These are phyloP conservation scores for Manihot esculenta DNA, from an alignment of 441 rosid genomes.

Conservation along the genomic window DNA sequence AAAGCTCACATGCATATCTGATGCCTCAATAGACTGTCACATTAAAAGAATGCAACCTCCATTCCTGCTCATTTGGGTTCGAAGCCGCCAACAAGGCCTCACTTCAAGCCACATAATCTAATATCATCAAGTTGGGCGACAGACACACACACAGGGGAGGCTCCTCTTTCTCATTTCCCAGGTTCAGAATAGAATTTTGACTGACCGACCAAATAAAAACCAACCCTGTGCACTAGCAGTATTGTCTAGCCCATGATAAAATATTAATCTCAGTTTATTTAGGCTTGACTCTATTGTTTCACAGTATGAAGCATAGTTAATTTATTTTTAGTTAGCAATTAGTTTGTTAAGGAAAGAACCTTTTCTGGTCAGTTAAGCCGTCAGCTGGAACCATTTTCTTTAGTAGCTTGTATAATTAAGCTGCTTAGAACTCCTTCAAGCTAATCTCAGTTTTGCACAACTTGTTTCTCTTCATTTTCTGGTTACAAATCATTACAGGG, in stretches of 20 bases:
- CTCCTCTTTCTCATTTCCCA: no score
- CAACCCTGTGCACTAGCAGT: background rate
- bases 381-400: no score
- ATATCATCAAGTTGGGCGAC: background rate
- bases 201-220: background rate
- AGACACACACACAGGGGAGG: no score
- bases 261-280: background rate
- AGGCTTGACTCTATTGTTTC: constrained; percentile 6
- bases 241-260: background rate
- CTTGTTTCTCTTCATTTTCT: no score
- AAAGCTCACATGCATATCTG: background rate
- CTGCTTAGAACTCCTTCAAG: no score
- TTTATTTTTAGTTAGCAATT: no score
- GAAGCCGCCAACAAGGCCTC: background rate
- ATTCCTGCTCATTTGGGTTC: background rate
- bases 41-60: constrained; percentile 1
- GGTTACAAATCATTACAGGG: no score
- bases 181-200: background rate
- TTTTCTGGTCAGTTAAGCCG: no score
- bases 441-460: no score
- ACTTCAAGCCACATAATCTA: background rate
- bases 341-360: no score
- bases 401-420: no score
- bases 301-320: no score
- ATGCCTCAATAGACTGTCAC: background rate